Evolutionary conservation across 2,329 filamentous ascomycete species (phyloP), one percentile per base, ranked within the genome.

Genomic region (Fusarium xyrophilum): DNA sequence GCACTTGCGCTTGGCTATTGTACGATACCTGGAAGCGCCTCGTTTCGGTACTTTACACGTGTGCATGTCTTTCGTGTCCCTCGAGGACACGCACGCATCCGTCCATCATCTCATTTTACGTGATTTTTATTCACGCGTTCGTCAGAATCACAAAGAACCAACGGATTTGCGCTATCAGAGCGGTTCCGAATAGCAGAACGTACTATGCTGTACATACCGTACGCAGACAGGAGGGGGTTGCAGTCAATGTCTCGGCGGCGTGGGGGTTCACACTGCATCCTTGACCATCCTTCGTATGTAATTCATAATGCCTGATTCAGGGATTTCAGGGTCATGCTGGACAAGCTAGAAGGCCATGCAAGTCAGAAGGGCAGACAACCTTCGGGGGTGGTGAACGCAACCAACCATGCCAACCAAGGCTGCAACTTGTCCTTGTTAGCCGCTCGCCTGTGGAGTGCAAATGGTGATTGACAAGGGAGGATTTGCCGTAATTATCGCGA

Each of bases 281-380:
- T 67, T 64, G 66, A 39, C 50, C 46, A 48, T 59, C 65, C 55
- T 67, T 66, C 63, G 50, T 44, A 69, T 62, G 50, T 44, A 69
- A 67, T 68, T 68, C 53, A 43, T 40, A 62, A 59, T 70, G 56
- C 60, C 62, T 70, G 67, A 67, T 55, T 71, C 68, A 73, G 68
- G 65, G 63, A 72, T 63, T 63, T 64, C 43, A 60, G 46, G 63
- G 60, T 63, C 63, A 69, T 69, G 67, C 66, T 42, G 46, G 39
- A 38, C 62, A 55, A 36, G 35, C 61, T 60, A 60, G 35, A 65
- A 69, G 64, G 55, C 70, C 66, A 73, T 73, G 70, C 71, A 73
- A 71, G 70, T 73, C 68, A 73, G 69, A 72, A 73, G 58, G 60
- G 60, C 68, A 73, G 69, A 70, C 68, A 55, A 55, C 58, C 63